phyloP scores from a whole-genome alignment of 495 filamentous ascomycete species.

The Penicillium malachiteum region DNA sequence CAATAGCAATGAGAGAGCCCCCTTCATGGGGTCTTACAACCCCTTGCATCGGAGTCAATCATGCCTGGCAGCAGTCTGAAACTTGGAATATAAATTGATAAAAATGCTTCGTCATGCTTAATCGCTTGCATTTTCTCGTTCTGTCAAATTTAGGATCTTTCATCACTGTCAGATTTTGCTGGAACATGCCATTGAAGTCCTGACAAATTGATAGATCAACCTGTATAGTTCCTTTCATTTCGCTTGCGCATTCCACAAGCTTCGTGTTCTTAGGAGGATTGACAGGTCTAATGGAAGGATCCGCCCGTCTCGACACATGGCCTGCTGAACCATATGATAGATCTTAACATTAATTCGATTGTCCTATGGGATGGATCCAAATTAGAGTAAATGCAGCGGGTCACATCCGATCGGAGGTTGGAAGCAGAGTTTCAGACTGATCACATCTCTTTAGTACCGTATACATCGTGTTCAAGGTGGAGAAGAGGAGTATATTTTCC shows the following conservation, averaged over 20 bases:
- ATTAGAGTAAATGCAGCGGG: conserved; percentile 2
- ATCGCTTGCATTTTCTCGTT: no score
- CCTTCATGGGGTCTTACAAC: conserved; percentile 14
- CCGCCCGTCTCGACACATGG: not conserved
- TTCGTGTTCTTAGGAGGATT: not conserved
- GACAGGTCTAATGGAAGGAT: not conserved
- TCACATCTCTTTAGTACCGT: conserved; percentile 10
- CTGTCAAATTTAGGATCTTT: no score
- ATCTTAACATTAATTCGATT: not conserved
- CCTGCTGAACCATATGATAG: not conserved
- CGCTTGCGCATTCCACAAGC: not conserved
- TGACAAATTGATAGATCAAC: not conserved
- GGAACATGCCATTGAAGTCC: not conserved
- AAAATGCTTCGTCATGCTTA: conserved; percentile 20
- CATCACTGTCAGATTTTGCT: no score
- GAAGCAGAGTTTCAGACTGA: conserved; percentile 14
- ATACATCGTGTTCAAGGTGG: not conserved
- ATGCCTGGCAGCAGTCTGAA: conserved; percentile 24
- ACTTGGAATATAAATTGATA: conserved; percentile 22
- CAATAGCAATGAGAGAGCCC: conserved; percentile 22
- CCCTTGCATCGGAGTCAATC: conserved; percentile 26
- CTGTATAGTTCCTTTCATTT: not conserved
- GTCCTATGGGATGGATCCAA: conserved; percentile 1
- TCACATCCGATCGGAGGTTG: conserved; percentile 1
- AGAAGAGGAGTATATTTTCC: conserved; percentile 2